Base-by-base conservation (phyloP, 305 asterid genomes). In the Fraxinus paxiana region DNA sequence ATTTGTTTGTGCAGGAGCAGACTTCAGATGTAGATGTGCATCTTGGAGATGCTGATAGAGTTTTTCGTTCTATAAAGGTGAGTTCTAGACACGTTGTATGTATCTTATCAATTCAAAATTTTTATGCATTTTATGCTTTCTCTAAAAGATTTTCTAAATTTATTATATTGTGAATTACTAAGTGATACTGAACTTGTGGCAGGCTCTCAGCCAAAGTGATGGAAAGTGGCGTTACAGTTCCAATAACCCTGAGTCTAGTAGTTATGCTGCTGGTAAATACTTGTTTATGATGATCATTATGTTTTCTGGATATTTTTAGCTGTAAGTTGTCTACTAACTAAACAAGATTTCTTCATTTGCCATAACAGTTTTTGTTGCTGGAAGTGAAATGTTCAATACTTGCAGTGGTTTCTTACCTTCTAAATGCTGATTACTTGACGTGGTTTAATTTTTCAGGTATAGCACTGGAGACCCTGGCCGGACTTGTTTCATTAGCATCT, bases 41-140 rank as follows among this genome's bases (percentile, higher is more conserved):
- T 59, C 91, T 93, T 54, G 88, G 34, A 86, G 96, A 89, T 78
- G 98, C 97, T 82, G 92, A 91, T 46, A 90, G 83, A 77, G 69
- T 88, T 83, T 90, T 91, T 79, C 94, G 93, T 77, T 84, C 97
- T 35, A 87, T 96, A 77, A 93, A 91, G 99, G 99, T 93, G 61
- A 84, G 48, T 30, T 59, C 54, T 73, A 48, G 73, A 67, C 59
- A 33, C 81, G 26, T 38, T 81, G 81, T 83, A 79, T 75, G 75
- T 76, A 59, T 8, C 54, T n/a, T 82, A 69, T 73, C 77, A 10
- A 46, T 77, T 34, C 28, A 24, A 70, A 67, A 1, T 6, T 13
- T 30, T 3, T 12, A 77, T 9, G 2, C 81, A 35, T 28, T 4
- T 13, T 61, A 24, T 82, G 83, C 77, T 78, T 73, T 80, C 67